Percentiles rank a stretch among this genome's conserved stretches.
These are phyloP conservation scores for Russula lepida DNA, from an alignment of 768 basidiomycete genomes.

Conservation along the genomic window DNA sequence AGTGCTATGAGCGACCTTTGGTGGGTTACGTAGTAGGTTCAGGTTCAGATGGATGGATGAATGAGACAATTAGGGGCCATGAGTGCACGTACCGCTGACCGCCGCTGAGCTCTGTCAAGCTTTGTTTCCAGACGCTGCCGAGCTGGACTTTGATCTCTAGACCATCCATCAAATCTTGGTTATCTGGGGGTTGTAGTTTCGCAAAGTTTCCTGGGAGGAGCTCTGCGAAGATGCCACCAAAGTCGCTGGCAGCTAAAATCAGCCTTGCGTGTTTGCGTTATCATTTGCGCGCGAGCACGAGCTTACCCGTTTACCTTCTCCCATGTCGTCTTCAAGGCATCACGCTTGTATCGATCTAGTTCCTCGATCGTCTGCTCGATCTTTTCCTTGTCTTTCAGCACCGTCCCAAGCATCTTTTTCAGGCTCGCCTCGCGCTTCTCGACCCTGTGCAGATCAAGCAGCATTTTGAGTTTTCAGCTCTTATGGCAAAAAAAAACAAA, in stretches of 20 bases:
- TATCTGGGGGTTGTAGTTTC: constrained; percentile 89
- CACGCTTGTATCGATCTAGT: constrained; percentile 88
- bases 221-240: constrained; percentile 93
- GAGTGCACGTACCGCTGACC: constrained; percentile 71
- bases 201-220: constrained; percentile 94
- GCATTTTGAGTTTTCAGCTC: no score
- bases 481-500: no score
- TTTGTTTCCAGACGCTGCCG: constrained; percentile 95
- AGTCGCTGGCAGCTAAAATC: constrained; percentile 51
- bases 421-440: constrained; percentile 88
- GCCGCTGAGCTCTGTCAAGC: constrained; percentile 92
- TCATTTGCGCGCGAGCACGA: background rate
- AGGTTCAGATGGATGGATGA: no score
- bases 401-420: constrained; percentile 80
- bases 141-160: constrained; percentile 96
- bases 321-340: constrained; percentile 92
- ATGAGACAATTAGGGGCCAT: background rate
- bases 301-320: constrained; percentile 80
- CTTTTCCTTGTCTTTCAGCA: constrained; percentile 88
- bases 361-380: constrained; percentile 92
- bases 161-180: constrained; percentile 87
- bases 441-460: no score
- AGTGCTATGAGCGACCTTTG: constrained; percentile 95
- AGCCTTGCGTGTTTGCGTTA: background rate
- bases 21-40: no score